phyloP scores from a whole-genome alignment of 257 asterid species.

The Penstemon eatonii region DNA sequence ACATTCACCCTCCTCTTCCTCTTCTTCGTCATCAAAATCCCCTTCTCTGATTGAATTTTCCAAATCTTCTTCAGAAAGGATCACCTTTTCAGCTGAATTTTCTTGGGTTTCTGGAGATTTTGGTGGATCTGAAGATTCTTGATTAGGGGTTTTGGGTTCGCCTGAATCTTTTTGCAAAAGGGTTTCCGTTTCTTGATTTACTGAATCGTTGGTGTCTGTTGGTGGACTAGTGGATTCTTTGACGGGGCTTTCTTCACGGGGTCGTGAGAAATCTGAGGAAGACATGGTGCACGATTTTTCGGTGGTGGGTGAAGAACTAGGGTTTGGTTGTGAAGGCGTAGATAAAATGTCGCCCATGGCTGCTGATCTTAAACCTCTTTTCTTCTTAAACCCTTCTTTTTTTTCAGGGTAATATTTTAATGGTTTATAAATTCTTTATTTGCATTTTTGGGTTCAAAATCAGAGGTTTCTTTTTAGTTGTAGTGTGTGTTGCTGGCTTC shows the following conservation, averaged over 20 bases:
- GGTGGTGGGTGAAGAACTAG: slow-evolving; percentile 31
- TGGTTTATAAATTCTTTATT: not conserved
- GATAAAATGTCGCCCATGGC: slow-evolving; percentile 45
- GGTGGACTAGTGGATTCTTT: slow-evolving; percentile 34
- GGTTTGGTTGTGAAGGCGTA: slow-evolving; percentile 34
- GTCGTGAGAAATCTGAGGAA: slow-evolving; percentile 32
- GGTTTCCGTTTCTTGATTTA: not conserved
- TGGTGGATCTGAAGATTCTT: not conserved
- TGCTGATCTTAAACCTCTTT: slow-evolving; percentile 43
- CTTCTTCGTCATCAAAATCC: slow-evolving; percentile 37
- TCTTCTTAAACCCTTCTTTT: slow-evolving; percentile 45
- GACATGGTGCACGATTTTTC: slow-evolving; percentile 38
- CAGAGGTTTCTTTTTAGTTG: too few species aligned
- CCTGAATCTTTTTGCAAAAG: not conserved
- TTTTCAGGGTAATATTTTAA: not conserved
- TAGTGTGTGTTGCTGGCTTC: too few species aligned
- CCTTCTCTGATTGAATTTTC: slow-evolving; percentile 16
- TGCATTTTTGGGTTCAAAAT: not conserved
- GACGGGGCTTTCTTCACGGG: slow-evolving; percentile 27
- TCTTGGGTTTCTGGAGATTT: slow-evolving; percentile 22
- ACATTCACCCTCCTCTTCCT: slow-evolving; percentile 70
- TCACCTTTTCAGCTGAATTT: slow-evolving; percentile 13
- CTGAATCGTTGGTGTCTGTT: not conserved
- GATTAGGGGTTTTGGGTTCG: not conserved
- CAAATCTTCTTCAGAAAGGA: slow-evolving; percentile 9